Evolutionary conservation across 768 basidiomycete species (phyloP).

Genomic region (Galerina marginata): DNA sequence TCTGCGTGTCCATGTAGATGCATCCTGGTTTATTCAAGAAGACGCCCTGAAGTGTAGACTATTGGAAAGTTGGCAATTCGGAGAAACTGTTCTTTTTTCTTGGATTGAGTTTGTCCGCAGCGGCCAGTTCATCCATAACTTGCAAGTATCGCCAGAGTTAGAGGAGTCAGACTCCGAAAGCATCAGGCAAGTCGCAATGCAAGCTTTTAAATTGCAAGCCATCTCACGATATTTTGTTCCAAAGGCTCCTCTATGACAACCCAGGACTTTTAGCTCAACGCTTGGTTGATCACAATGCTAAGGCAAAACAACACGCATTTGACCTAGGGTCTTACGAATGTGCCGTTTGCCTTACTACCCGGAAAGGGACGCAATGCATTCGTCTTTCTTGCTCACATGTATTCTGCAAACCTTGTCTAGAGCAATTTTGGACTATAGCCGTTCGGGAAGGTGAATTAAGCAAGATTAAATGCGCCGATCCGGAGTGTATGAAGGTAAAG

Average conservation of each 20-base stretch:
- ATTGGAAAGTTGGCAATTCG: constrained; percentile 59
- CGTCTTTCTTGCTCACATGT: constrained; percentile 77
- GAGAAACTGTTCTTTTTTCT: constrained; percentile 61
- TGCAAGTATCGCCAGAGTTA: constrained; percentile 41
- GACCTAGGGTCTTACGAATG: constrained; percentile 65
- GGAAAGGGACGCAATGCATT: constrained; percentile 49
- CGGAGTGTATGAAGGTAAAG: constrained; percentile 65
- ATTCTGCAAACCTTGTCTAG: constrained; percentile 77
- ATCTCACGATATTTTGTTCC: not conserved
- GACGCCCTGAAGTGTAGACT: constrained; percentile 44
- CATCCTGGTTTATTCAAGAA: constrained; percentile 59
- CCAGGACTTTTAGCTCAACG: not conserved
- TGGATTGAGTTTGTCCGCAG: constrained; percentile 76
- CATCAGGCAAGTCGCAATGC: not conserved
- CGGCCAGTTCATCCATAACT: constrained; percentile 59
- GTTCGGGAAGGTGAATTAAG: constrained; percentile 77
- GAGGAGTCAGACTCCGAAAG: not conserved
- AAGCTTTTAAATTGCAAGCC: not conserved
- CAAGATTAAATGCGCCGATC: constrained; percentile 77
- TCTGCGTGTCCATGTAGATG: constrained; percentile 52
- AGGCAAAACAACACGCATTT: constrained; percentile 42
- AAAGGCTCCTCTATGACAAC: not conserved
- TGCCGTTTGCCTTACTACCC: constrained; percentile 64
- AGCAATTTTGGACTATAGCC: constrained; percentile 77
- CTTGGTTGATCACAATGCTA: not conserved